Evolutionary conservation across 345 rosid species (phyloP), one percentile per base, ranked within the genome.

Genomic region (Arabidopsis arenosa): DNA sequence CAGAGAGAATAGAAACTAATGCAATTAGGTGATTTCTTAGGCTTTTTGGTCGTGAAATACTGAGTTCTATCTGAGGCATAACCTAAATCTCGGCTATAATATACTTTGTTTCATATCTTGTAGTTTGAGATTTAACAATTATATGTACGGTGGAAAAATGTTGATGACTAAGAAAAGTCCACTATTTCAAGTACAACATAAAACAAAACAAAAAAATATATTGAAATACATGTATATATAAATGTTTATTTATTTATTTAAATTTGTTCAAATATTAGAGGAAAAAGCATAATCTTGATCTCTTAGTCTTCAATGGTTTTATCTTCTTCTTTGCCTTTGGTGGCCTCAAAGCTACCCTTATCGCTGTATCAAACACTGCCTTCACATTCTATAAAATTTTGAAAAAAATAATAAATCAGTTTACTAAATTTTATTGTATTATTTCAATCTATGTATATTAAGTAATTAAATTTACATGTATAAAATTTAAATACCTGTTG

Each of bases 331-430:
- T 90, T 41, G 83, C 80, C 59, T 86, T 88, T 57, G 90, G 89
- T 57, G 90, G 92, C 74, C 90, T 72, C 63, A 90, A 70, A 39
- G 88, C 96, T 63, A 86, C 83, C 60, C 84, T 86, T 63, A 88
- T 88, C 5, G 96, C 90, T 4, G 84, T 71, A 84, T 90, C 96
- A 76, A 90, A 90, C 68, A 88, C 93, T 26, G 87, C 47, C 70
- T 90, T 90, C 80, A 87, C 92, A 79, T 88, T 90, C 96, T 88
- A 82, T 72, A 1, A 15, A 8, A 40, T 12, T 12, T 49, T 10
- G 40, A 30, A 5, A 21, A 39, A 47, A 17, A 58, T 35, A 36
- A 32, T 4, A 5, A 5, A 5, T 40, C 6, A 57, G n/a, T 14
- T 53, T 21, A 43, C 5, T 1, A 8, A 52, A 14, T 7, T 28